Evolutionary conservation across 306 rosid species (phyloP), one percentile per base, ranked within the genome.

Genomic region (Argentina anserina): DNA sequence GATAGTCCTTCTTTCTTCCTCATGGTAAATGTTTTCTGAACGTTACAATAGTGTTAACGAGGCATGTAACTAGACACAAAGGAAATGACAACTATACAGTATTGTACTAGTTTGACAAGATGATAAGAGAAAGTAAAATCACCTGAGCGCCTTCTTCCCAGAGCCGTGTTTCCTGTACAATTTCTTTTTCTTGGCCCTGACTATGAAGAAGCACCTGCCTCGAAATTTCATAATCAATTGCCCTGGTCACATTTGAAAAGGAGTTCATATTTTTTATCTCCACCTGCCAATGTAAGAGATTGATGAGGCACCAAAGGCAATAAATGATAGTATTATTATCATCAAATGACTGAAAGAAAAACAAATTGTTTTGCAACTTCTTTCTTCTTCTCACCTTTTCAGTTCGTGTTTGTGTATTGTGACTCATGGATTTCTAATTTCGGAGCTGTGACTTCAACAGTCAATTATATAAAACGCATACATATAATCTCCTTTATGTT

Each of bases 1-100:
- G 99, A 83, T 63, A 94, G 97, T 67, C 99, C 96, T 88, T 94
- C 96, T 81, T 94, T 91, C 83, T 88, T 94, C 89, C 99, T 94
- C 99, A 94, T 94, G 74, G 96, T 86, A 77, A 94, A 82, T 65
- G 96, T 91, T 85, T 81, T 89, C 98, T 86, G 83, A 72, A 55
- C 75, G 76, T 53, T 43, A 34, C 21, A 81, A 81, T 75, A 75
- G 21, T 71, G 74, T 69, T 69, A 40, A 43, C 41, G 28, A 69
- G 49, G 65, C 56, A 76, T 71, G 70, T 74, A 70, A 78, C 67
- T 56, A 69, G 53, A 81, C 76, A 37, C 49, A 76, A 72, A 75
- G 42, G 69, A 42, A 31, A 71, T 69, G 59, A 55, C 20, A 61
- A 67, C 43, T 25, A 76, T 14, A 46, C 13, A 34, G 65, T 68